phyloP scores from a whole-genome alignment of 768 basidiomycete species.

The Collybiopsis confluens region DNA sequence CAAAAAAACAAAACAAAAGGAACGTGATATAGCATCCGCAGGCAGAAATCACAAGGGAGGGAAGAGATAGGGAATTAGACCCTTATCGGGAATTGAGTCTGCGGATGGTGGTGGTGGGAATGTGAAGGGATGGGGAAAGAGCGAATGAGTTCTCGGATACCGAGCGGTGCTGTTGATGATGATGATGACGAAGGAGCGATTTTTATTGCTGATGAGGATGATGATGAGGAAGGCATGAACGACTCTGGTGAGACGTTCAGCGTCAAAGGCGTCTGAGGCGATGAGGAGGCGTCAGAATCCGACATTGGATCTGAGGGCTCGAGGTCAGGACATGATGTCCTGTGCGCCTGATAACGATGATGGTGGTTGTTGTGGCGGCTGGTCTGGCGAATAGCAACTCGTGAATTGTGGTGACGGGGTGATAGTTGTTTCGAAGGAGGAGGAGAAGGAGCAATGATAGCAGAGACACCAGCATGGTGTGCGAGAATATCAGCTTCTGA shows the following conservation, averaged over 20 bases:
- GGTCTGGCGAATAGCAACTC: neutral
- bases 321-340: conserved; percentile 2
- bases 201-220: neutral
- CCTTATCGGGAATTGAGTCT: conserved; percentile 14
- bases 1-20: no score
- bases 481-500: conserved; percentile 59
- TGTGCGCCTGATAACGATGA: no score
- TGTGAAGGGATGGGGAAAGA: conserved; percentile 2
- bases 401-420: neutral
- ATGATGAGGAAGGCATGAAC: neutral
- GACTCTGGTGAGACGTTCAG: neutral
- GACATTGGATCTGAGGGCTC: conserved; percentile 5
- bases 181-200: conserved; percentile 9
- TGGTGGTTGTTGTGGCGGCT: neutral
- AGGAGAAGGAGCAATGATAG: conserved; percentile 10
- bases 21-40: no score
- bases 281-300: conserved; percentile 4
- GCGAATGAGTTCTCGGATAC: neutral
- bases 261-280: conserved; percentile 5
- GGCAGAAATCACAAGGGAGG: no score
- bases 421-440: neutral
- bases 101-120: conserved; percentile 2
- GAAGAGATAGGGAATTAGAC: no score
- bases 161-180: neutral
- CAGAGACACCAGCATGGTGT: conserved; percentile 35